phyloP scores from a whole-genome alignment of 805 yeast species.

The Ogataea methylovora region DNA sequence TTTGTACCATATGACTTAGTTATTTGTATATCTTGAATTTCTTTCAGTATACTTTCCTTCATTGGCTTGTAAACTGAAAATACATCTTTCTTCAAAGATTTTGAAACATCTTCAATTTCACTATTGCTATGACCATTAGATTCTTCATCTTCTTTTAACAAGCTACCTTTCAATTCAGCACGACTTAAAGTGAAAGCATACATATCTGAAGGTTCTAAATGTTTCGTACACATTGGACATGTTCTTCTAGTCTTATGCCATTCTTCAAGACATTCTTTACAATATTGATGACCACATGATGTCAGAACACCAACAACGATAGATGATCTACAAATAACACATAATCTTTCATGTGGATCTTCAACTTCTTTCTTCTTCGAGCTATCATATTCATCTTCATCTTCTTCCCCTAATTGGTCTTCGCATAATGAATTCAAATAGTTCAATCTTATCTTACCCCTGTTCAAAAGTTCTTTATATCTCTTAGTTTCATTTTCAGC shows the following conservation, averaged over 20 bases:
- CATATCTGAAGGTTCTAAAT: constrained; percentile 41
- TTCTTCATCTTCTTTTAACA: constrained; percentile 25
- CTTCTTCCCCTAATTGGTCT: constrained; percentile 8
- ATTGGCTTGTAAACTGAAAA: constrained; percentile 37
- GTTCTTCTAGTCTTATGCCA: constrained; percentile 51
- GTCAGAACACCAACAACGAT: constrained; percentile 75
- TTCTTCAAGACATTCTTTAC: constrained; percentile 67
- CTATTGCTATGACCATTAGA: constrained; percentile 1
- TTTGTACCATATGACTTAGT: constrained; percentile 70
- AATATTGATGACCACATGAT: constrained; percentile 88
- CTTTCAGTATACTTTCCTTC: constrained; percentile 31
- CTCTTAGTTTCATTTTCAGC: constrained; percentile 10
- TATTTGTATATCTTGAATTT: constrained; percentile 37
- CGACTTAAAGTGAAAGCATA: constrained; percentile 63
- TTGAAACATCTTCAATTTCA: constrained; percentile 2
- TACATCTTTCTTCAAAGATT: constrained; percentile 7
- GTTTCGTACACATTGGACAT: constrained; percentile 80
- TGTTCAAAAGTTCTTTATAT: too few relatives aligned
- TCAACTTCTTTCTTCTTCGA: constrained; percentile 21
- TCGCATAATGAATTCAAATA: constrained; percentile 38
- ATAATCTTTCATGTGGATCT: constrained; percentile 35
- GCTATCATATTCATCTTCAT: constrained; percentile 16
- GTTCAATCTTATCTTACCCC: constrained; percentile 33
- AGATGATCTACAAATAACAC: constrained; percentile 71
- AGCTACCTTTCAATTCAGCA: constrained; percentile 41